phyloP scores from a whole-genome alignment of 2,329 filamentous ascomycete genomes.

The Fusarium zealandicum region DNA sequence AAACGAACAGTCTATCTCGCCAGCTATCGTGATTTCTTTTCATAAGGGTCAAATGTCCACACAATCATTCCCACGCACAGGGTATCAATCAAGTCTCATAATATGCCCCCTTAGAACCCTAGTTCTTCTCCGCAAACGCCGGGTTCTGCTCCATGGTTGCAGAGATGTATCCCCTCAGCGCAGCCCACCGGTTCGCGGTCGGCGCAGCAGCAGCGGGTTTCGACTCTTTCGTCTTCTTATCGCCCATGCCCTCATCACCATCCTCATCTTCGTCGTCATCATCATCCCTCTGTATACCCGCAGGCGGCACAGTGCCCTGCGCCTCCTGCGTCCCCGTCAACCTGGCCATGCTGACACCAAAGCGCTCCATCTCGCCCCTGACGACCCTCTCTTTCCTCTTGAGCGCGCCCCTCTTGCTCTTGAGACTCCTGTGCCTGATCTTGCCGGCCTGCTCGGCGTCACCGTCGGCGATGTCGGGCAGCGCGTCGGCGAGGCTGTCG shows the following conservation, averaged over 20 bases:
- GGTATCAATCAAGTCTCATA: conserved; percentile 8
- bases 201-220: conserved; percentile 39
- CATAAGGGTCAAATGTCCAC: background rate
- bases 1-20: background rate
- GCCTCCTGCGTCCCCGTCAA: conserved; percentile 56
- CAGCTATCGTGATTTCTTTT: background rate
- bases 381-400: conserved; percentile 85
- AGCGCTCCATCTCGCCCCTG: conserved; percentile 80
- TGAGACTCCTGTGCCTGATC: conserved; percentile 77
- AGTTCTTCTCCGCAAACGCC: conserved; percentile 62
- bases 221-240: conserved; percentile 13
- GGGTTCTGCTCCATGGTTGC: conserved; percentile 89
- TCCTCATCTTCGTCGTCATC: conserved; percentile 26
- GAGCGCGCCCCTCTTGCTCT: conserved; percentile 77
- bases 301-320: conserved; percentile 28
- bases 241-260: conserved; percentile 24
- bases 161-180: conserved; percentile 82
- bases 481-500: conserved; percentile 78
- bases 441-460: conserved; percentile 61
- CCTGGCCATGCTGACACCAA: conserved; percentile 82
- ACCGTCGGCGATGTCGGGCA: conserved; percentile 68
- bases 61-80: background rate
- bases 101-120: background rate
- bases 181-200: conserved; percentile 75
- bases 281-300: conserved; percentile 5